Evolutionary conservation across 176 grass and related monocot species (phyloP), one percentile per base, ranked within the genome.

Genomic region (Phyllostachys edulis): DNA sequence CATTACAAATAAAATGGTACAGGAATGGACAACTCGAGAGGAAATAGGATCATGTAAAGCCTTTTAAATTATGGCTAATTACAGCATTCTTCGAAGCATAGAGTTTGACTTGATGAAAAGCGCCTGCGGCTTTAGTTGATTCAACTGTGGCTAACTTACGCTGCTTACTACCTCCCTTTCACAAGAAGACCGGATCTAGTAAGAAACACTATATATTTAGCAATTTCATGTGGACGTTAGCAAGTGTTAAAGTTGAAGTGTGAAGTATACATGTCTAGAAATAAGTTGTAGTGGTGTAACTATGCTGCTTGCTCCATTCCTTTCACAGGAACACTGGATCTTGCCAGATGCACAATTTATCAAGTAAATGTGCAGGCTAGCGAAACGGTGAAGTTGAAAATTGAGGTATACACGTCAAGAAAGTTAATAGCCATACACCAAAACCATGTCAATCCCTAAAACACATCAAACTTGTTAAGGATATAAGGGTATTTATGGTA

Each of bases 31-130:
- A 84, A 39, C 8, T 77, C 17, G 1, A 56, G 64, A 37, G 34
- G 9, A 57, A 57, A 62, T 34, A 80, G 21, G 55, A 78, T 74
- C 8, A 71, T 63, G 21, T 7, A 5, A 46, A 34, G 32, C 21
- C 37, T 69, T 67, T 21, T 52, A 89, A 27, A 66, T 46, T 63
- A 84, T 21, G 42, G 60, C 37, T 29, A 62, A 71, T 79, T 74
- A 63, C 12, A 52, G 17, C 4, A 75, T 71, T 65, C 40, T 47
- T 82, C 51, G 20, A 42, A 41, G n/a, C 32, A 80, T 45, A 52
- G 12, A 57, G 24, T 56, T 75, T 72, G 36, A 27, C 74, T 32
- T 76, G 32, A 67, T 73, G 32, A 75, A 68, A 49, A 46, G 46
- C 34, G 52, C 4, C 1, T 41, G 37, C 63, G 2, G 27, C 61